phyloP scores from a whole-genome alignment of 2,329 filamentous ascomycete genomes.

The Phialophora expanda region DNA sequence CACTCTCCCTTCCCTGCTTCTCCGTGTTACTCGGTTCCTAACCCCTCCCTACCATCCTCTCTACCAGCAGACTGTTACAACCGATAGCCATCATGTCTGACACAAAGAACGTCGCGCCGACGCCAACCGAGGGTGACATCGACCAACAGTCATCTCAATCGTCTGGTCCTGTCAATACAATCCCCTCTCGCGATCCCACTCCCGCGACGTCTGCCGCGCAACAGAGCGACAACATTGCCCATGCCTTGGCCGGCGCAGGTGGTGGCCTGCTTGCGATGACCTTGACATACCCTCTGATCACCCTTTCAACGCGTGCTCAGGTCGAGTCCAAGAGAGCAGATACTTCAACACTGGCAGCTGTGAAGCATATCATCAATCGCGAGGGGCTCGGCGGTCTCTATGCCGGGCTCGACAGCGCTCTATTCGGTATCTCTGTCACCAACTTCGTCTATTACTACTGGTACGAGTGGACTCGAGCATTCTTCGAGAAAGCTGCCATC shows the following conservation, averaged over 20 bases:
- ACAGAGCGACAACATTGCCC: constrained; percentile 95
- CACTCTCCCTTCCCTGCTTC: constrained; percentile 6
- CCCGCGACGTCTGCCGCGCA: constrained; percentile 69
- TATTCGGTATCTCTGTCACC: constrained; percentile 97
- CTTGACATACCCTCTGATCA: constrained; percentile 95
- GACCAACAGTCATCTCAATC: constrained; percentile 24
- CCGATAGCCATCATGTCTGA: constrained; percentile 28
- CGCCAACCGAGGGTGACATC: constrained; percentile 31
- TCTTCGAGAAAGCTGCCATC: constrained; percentile 76
- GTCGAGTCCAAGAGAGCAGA: constrained; percentile 95
- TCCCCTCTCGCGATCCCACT: constrained; percentile 15
- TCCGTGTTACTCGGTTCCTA: constrained; percentile 1
- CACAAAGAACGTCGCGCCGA: constrained; percentile 30
- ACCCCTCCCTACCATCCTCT: not conserved
- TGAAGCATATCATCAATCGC: constrained; percentile 84
- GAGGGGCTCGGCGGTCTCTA: constrained; percentile 91
- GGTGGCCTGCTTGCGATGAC: constrained; percentile 95
- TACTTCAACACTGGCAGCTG: constrained; percentile 80
- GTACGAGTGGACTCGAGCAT: constrained; percentile 95
- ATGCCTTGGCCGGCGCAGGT: constrained; percentile 89
- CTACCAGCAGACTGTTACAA: not conserved
- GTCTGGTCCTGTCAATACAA: constrained; percentile 25
- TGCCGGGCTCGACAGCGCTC: constrained; percentile 86
- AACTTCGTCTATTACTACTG: constrained; percentile 99
- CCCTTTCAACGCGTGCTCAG: constrained; percentile 94